Conservation (phyloP, 768 basidiomycete genomes). For the Suillus spraguei region DNA sequence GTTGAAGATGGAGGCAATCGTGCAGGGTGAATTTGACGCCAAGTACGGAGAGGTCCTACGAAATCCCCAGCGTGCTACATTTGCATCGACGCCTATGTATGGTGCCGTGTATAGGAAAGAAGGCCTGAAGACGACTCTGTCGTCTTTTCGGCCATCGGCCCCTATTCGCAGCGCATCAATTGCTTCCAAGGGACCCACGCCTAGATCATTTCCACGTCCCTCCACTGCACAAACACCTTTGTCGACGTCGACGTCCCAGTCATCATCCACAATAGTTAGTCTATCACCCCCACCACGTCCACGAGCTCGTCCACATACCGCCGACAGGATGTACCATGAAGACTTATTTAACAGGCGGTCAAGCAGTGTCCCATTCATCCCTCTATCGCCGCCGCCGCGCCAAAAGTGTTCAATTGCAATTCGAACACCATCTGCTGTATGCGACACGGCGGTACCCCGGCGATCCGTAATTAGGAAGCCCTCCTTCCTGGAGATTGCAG, state of each 20-base stretch:
- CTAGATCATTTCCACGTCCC: slow-evolving; percentile 31
- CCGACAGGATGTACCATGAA: slow-evolving; percentile 13
- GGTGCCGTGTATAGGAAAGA: slow-evolving; percentile 34
- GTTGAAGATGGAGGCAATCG: slow-evolving; percentile 57
- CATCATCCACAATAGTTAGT: slow-evolving; percentile 30
- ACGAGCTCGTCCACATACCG: slow-evolving; percentile 20
- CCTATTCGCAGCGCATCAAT: slow-evolving; percentile 23
- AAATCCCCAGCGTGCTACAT: slow-evolving; percentile 39
- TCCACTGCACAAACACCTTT: slow-evolving; percentile 37
- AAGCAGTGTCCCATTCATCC: slow-evolving; percentile 35
- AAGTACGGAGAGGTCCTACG: slow-evolving; percentile 22
- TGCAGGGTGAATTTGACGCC: slow-evolving; percentile 35
- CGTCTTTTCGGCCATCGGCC: slow-evolving; percentile 25
- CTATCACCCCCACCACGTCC: slow-evolving; percentile 61
- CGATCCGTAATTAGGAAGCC: slow-evolving; percentile 65
- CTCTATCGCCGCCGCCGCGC: slow-evolving; percentile 41
- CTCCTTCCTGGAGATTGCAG: slow-evolving; percentile 69
- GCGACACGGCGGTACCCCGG: slow-evolving; percentile 46
- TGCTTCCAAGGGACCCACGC: slow-evolving; percentile 19
- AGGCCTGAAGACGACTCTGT: slow-evolving; percentile 31
- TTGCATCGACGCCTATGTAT: slow-evolving; percentile 38
- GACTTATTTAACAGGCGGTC: slow-evolving; percentile 13
- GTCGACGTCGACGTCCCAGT: slow-evolving; percentile 17
- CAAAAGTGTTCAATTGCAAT: slow-evolving; percentile 5
- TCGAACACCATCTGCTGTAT: slow-evolving; percentile 3